Base-by-base conservation (phyloP, 2,329 filamentous ascomycete species). In the Raffaelea albimanens region DNA sequence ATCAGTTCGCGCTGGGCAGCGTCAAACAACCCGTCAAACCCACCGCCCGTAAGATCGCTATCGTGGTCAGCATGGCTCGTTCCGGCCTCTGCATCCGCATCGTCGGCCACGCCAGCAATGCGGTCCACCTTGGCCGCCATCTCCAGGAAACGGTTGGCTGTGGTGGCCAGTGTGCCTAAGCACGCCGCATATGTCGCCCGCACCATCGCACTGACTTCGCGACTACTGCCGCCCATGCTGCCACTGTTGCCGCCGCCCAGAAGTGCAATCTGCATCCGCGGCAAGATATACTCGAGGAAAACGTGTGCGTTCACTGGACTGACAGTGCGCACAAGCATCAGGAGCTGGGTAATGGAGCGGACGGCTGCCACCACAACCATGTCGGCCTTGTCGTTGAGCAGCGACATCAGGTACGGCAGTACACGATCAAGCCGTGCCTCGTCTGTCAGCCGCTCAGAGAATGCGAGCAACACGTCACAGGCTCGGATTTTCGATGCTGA, bases 341-440 rank as follows among this genome's bases (percentile, higher is more conserved):
- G 71, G 40, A 98, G 77, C 59, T 97, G 90, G 0, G 91, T 91
- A 55, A 97, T 78, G 4, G 88, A 87, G 48, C 91, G 78, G 40
- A 97, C 76, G 3, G 90, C 89, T 21, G 90, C 82, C 43, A 95
- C 81, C 42, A 88, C 84, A 14, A 98, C 91, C 56, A 87, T 74
- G 53, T 95, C 87, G 2, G 85, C 81, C 55, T 82, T 81, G 60
- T 98, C 93, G 50, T 80, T 83, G 13, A 98, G 70, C 23, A 97
- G 66, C 5, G 82, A 78, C 67, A 95, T 85, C 33, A 97, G 70
- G 61, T 96, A 96, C 1, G 93, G 93, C 44, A 98, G 69, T 21
- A 97, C 85, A 44, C 93, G 81, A 63, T 98, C 94, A 43, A 98
- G 71, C 63, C 96, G 97, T 3, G 90, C 90, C 66, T 98, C 93